A percentile compares a stretch with the other conserved stretches of the same genome.
phyloP scores from a whole-genome alignment of 192 early-diverging fungal species.

The Diversispora epigaea region DNA sequence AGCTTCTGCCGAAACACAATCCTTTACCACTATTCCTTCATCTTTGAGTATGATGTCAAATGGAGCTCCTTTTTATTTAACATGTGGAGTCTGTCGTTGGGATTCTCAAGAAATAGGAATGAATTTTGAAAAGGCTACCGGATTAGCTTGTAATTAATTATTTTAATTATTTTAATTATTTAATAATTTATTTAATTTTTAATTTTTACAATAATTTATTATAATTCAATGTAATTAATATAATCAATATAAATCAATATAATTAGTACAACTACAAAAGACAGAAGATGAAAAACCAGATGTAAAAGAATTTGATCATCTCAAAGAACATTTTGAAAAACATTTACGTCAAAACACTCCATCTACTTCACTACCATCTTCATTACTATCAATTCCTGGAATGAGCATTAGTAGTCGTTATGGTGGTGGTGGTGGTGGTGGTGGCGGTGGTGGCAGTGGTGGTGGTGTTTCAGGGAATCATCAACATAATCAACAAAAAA shows the following conservation, averaged over 20 bases:
- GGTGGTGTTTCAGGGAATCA: not conserved
- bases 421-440: not conserved
- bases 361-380: constrained; percentile 36
- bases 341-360: constrained; percentile 54
- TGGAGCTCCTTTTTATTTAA: constrained; percentile 63
- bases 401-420: constrained; percentile 37
- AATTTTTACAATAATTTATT: not conserved
- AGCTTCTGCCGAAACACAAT: constrained; percentile 48
- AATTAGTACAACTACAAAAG: constrained; percentile 77
- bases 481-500: constrained; percentile 34
- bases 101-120: constrained; percentile 89
- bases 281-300: constrained; percentile 66
- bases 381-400: constrained; percentile 24
- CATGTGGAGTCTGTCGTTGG: constrained; percentile 90
- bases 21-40: not conserved
- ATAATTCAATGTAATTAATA: no score
- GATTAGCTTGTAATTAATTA: constrained; percentile 67
- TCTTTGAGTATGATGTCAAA: constrained; percentile 32
- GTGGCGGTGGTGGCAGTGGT: not conserved
- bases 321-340: constrained; percentile 84
- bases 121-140: constrained; percentile 91
- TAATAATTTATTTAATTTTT: constrained; percentile 27
- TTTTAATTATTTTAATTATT: not conserved
- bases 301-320: constrained; percentile 78
- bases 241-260: not conserved